A percentile compares a stretch with the other conserved stretches of the same genome.
Evolutionary conservation across 352 stramenopile species (phyloP).

Genomic region (Plasmopara viticola): DNA sequence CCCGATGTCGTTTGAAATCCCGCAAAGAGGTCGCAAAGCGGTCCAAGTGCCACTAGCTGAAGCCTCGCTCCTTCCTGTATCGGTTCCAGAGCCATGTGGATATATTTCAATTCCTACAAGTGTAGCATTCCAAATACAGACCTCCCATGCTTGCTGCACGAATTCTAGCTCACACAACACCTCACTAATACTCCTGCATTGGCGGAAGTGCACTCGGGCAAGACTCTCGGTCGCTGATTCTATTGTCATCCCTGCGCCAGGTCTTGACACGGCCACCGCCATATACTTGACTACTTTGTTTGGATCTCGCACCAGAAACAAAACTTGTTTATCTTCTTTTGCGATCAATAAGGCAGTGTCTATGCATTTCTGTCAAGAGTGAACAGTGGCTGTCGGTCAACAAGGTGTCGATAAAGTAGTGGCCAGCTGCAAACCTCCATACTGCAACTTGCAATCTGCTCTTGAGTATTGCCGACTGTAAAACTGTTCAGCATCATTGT

Average conservation of each 20-base stretch:
- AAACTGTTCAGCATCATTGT: not conserved
- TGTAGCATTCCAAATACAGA: slow-evolving; percentile 4
- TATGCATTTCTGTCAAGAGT: slow-evolving; percentile 17
- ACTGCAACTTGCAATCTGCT: slow-evolving; percentile 7
- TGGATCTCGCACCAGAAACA: slow-evolving; percentile 21
- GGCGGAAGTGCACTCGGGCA: slow-evolving; percentile 26
- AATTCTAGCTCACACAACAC: slow-evolving; percentile 28
- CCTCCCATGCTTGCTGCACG: slow-evolving; percentile 23
- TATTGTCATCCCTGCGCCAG: slow-evolving; percentile 10
- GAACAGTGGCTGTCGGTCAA: slow-evolving; percentile 2
- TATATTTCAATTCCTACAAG: too few relatives aligned
- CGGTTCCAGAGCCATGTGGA: not conserved
- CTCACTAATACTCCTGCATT: slow-evolving; percentile 31
- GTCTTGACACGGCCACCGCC: slow-evolving; percentile 11
- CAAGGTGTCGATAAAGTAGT: not conserved
- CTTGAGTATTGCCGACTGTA: not conserved
- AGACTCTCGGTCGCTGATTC: slow-evolving; percentile 20
- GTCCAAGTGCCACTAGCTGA: slow-evolving; percentile 26
- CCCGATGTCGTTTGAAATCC: slow-evolving; percentile 29
- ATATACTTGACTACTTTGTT: slow-evolving; percentile 24
- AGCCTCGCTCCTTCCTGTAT: slow-evolving; percentile 10
- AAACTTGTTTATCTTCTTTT: slow-evolving; percentile 8
- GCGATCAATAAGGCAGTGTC: slow-evolving; percentile 9
- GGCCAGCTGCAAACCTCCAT: slow-evolving; percentile 10
- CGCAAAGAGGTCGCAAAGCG: slow-evolving; percentile 31